Base-by-base conservation (phyloP, 495 filamentous ascomycete species). In the Tuber indicum region DNA sequence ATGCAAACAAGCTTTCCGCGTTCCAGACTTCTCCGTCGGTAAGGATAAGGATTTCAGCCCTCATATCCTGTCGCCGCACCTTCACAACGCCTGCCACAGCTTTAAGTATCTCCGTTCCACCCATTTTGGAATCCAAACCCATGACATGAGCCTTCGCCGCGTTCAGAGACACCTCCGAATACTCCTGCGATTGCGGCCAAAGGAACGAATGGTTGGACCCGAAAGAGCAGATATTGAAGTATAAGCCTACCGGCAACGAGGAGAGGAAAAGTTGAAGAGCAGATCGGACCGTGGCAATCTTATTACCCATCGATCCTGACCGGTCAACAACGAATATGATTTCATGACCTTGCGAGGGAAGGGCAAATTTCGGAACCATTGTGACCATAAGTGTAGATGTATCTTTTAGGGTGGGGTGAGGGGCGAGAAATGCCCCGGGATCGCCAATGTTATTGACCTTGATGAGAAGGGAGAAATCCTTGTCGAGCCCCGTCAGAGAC, bases 151-250 rank as follows among this genome's bases (percentile, higher is more conserved):
- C 17, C 7, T 88, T 80, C 0, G 92, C 91, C 74, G 86, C 72
- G 0, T 86, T 76, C 5, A 93, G 82, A 10, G 84, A 88, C 0
- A 79, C 81, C 42, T 87, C 83, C 41, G 86, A 86, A 79, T 92
- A 93, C 0, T 83, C 82, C 75, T 86, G 84, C 62, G 89, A 91
- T 14, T 85, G 86, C 0, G 83, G 70, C 88, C 91, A 94, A 19
- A 94, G 85, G 75, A 91, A 89, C 0, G 83, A 81, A 77, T 88
- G 78, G 0, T 26, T 21, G 36, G 74, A 84, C 16, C 91, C 91
- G 77, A 94, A 94, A 1, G 89, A 91, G 83, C 89, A 91, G 75
- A 93, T 92, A 83, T 94, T 93, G 86, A 94, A 93, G 81, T 88
- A 89, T 72, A 89, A 84, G 0, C 91, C 91, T 1, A 89, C 77